Conservation (phyloP, 2,329 filamentous ascomycete species). For the Fusarium xyrophilum region DNA sequence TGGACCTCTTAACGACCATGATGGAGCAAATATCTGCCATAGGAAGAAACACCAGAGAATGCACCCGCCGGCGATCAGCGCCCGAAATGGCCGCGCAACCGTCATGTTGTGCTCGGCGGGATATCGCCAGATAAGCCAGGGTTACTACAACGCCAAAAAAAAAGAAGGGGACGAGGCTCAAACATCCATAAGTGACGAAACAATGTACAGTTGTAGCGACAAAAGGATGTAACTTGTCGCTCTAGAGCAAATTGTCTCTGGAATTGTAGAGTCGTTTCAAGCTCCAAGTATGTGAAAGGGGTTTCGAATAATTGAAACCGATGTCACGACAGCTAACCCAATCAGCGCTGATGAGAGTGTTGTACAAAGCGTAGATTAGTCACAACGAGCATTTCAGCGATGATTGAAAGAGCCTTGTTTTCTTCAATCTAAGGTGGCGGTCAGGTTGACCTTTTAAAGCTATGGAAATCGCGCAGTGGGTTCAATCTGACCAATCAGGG, state of each 20-base stretch:
- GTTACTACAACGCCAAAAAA: slow-evolving; percentile 16
- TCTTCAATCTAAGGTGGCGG: no score
- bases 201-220: neutral
- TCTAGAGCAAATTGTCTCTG: neutral
- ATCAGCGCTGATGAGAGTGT: slow-evolving; percentile 21
- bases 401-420: no score
- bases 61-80: slow-evolving; percentile 74
- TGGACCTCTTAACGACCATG: slow-evolving; percentile 53
- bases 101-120: slow-evolving; percentile 65
- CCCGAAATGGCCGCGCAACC: slow-evolving; percentile 82
- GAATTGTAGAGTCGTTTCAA: neutral
- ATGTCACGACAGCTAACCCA: slow-evolving; percentile 31
- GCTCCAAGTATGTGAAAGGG: slow-evolving; percentile 30
- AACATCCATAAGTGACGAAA: slow-evolving; percentile 26
- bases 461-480: no score
- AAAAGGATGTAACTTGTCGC: neutral
- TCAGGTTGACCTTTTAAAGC: no score
- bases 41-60: slow-evolving; percentile 80
- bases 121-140: slow-evolving; percentile 2
- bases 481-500: no score
- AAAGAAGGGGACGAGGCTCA: slow-evolving; percentile 10
- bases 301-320: slow-evolving; percentile 33
- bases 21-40: slow-evolving; percentile 73
- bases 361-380: no score
- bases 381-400: no score